These are phyloP conservation scores for Metschnikowia amazonensis DNA, from an alignment of 805 yeast species.

Conservation along the genomic window DNA sequence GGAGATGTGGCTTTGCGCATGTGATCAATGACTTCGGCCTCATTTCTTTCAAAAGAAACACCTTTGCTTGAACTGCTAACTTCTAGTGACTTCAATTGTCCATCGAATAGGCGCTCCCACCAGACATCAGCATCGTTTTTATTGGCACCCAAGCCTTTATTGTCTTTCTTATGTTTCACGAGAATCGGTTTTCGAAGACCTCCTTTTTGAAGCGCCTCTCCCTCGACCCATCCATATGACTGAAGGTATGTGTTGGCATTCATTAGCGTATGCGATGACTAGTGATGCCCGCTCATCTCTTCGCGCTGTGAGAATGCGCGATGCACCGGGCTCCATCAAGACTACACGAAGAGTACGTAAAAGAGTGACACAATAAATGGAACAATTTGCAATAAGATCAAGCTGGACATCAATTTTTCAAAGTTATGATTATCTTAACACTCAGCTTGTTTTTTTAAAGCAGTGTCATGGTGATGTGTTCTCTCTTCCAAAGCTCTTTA, in stretches of 20 bases:
- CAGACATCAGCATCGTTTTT: constrained; percentile 79
- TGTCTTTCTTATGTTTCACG: constrained; percentile 86
- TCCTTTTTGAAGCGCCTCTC: constrained; percentile 76
- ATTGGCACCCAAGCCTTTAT: constrained; percentile 84
- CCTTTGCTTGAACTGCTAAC: constrained; percentile 38
- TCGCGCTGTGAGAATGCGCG: constrained; percentile 2
- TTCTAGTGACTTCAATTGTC: constrained; percentile 77
- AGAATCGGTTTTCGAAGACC: constrained; percentile 81
- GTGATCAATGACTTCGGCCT: constrained; percentile 43
- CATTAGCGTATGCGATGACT: constrained; percentile 41
- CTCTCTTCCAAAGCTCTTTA: too few relatives aligned
- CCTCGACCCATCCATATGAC: constrained; percentile 89
- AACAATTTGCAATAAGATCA: too few relatives aligned
- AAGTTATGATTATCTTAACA: too few relatives aligned
- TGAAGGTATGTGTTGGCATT: constrained; percentile 68
- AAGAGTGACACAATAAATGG: too few relatives aligned
- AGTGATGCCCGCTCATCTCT: constrained; percentile 2
- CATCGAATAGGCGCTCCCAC: constrained; percentile 97
- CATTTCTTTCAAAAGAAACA: constrained; percentile 52
- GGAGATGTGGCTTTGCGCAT: constrained; percentile 60
- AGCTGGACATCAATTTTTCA: too few relatives aligned
- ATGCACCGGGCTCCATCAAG: neutral
- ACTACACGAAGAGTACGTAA: too few relatives aligned
- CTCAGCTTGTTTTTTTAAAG: too few relatives aligned
- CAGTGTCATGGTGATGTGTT: too few relatives aligned